These are phyloP conservation scores for Hypoxylon intermedium DNA, from an alignment of 495 filamentous ascomycete species.

Conservation along the genomic window DNA sequence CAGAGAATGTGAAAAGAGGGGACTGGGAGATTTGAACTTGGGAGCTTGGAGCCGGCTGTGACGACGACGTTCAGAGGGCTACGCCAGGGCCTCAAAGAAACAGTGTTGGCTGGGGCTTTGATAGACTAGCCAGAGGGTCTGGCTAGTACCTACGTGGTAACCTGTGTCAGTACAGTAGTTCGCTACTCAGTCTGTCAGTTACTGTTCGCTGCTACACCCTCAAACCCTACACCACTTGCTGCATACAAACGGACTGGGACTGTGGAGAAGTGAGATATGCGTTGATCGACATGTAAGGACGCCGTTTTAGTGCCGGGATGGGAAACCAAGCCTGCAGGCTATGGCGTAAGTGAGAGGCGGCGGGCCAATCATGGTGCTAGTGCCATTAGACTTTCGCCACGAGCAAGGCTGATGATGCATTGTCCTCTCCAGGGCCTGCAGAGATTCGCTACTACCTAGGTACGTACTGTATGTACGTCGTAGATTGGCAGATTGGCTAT, in stretches of 20 bases:
- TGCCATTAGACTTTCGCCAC: conserved; percentile 39
- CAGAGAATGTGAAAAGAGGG: conserved; percentile 41
- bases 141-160: conserved; percentile 17
- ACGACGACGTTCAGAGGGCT: conserved; percentile 22
- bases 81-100: conserved; percentile 22
- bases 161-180: conserved; percentile 17
- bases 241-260: conserved; percentile 28
- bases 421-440: conserved; percentile 27
- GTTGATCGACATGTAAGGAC: conserved; percentile 47
- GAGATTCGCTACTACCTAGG: conserved; percentile 27
- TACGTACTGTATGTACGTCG: too few relatives aligned
- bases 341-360: conserved; percentile 41
- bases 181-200: conserved; percentile 3
- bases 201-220: too few relatives aligned
- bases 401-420: conserved; percentile 42
- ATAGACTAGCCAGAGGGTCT: conserved; percentile 31
- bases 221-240: conserved; percentile 12
- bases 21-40: conserved; percentile 24
- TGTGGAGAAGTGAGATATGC: conserved; percentile 29
- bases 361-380: conserved; percentile 32
- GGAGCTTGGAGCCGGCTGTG: conserved; percentile 13
- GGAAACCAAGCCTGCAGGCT: conserved; percentile 43
- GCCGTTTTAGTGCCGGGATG: conserved; percentile 43
- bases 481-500: conserved; percentile 17
- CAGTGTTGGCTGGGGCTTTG: conserved; percentile 24